Conservation (phyloP, 805 yeast species). For the Ogataea nakhonphanomensis region DNA sequence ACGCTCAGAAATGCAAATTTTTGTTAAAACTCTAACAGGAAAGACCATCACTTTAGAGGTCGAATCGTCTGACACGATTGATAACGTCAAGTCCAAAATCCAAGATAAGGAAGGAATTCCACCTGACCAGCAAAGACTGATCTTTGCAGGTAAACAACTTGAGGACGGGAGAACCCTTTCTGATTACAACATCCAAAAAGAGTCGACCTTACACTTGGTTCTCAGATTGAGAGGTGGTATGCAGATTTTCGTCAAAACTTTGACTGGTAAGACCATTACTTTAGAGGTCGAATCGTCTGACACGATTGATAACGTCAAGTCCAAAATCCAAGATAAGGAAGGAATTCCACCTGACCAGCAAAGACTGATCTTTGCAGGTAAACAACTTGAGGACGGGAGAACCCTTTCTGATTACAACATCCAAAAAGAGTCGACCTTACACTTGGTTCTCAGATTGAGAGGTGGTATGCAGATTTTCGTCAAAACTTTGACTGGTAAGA, state of each 20-base stretch:
- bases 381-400: constrained; percentile 67
- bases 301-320: constrained; percentile 43
- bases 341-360: constrained; percentile 46
- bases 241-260: constrained; percentile 89
- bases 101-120: constrained; percentile 43
- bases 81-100: constrained; percentile 41
- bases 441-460: constrained; percentile 81
- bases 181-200: constrained; percentile 58
- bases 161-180: constrained; percentile 85
- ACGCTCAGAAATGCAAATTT: constrained; percentile 56
- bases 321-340: constrained; percentile 42
- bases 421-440: constrained; percentile 55
- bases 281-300: constrained; percentile 45
- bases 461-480: constrained; percentile 73
- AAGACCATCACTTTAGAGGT: constrained; percentile 78
- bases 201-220: constrained; percentile 37
- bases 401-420: constrained; percentile 82
- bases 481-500: constrained; percentile 59
- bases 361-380: constrained; percentile 45
- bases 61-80: constrained; percentile 44
- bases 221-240: constrained; percentile 49
- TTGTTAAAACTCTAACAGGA: constrained; percentile 87
- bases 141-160: constrained; percentile 43
- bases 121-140: constrained; percentile 41
- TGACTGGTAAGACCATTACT: constrained; percentile 89